phyloP scores from a whole-genome alignment of 78 protist species.

The Planoprotostelium fungivorum region DNA sequence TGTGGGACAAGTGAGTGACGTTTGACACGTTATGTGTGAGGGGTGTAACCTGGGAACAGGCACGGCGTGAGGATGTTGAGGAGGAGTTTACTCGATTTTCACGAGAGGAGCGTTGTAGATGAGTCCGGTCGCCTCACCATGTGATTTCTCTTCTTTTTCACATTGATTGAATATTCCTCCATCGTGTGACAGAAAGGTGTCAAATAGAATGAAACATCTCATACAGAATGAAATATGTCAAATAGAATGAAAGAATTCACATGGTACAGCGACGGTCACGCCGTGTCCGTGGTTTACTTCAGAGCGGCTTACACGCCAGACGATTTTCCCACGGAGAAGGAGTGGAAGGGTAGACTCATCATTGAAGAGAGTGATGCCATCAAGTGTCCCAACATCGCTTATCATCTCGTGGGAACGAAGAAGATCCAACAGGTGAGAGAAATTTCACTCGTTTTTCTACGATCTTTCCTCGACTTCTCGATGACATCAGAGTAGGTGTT shows the following conservation, averaged over 20 bases:
- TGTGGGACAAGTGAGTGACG: slow-evolving; percentile 19
- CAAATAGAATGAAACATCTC: not conserved
- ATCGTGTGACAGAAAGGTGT: not conserved
- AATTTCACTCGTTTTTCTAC: too few species aligned
- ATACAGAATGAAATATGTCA: not conserved
- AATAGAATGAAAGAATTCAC: not conserved
- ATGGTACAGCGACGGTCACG: slow-evolving; percentile 27
- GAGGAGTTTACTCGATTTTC: slow-evolving; percentile 33
- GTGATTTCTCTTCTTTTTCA: slow-evolving; percentile 2
- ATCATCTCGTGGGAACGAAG: slow-evolving; percentile 88
- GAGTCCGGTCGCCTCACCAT: not conserved
- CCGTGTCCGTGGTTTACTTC: slow-evolving; percentile 73
- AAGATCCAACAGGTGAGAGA: slow-evolving; percentile 83
- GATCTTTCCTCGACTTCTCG: not conserved
- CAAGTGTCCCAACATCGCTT: slow-evolving; percentile 79
- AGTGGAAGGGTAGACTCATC: slow-evolving; percentile 79
- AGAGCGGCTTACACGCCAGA: slow-evolving; percentile 90
- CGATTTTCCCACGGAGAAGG: slow-evolving; percentile 68
- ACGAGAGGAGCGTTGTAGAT: slow-evolving; percentile 7
- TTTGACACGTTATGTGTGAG: not conserved
- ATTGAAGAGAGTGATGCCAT: slow-evolving; percentile 77
- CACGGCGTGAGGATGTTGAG: slow-evolving; percentile 35
- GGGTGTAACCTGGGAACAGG: not conserved
- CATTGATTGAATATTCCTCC: not conserved
- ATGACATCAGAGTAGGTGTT: slow-evolving; percentile 14